These are phyloP conservation scores for sunflower (Helianthus annuus) DNA, from an alignment of 129 eudicot genomes.

Conservation along the genomic window HanXRQr2.0-SUNRISE NC_035434.2:77157341-77157840, in stretches of 20 bases:
- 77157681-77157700: slow-evolving; percentile 61
- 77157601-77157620: slow-evolving; percentile 14
- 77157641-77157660: slow-evolving; percentile 50
- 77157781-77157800: slow-evolving; percentile 20
- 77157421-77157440: not conserved
- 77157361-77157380: not conserved
- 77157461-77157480: slow-evolving; percentile 50
- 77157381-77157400: slow-evolving; percentile 10
- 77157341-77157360: not conserved
- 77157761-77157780: slow-evolving; percentile 14
- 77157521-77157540: slow-evolving; percentile 90
- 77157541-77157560: slow-evolving; percentile 92
- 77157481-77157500: slow-evolving; percentile 80
- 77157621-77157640: slow-evolving; percentile 2
- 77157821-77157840: slow-evolving; percentile 58
- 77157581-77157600: slow-evolving; percentile 2
- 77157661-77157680: slow-evolving; percentile 63
- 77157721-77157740: slow-evolving; percentile 71
- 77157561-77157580: slow-evolving; percentile 76
- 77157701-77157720: slow-evolving; percentile 68
- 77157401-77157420: not conserved
- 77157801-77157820: not conserved
- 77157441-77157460: slow-evolving; percentile 10
- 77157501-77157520: slow-evolving; percentile 96
- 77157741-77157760: slow-evolving; percentile 53